Evolutionary conservation across 306 rosid genomes (phyloP), one percentile per base, ranked within the genome.

Genomic region (Nissolia schottii): DNA sequence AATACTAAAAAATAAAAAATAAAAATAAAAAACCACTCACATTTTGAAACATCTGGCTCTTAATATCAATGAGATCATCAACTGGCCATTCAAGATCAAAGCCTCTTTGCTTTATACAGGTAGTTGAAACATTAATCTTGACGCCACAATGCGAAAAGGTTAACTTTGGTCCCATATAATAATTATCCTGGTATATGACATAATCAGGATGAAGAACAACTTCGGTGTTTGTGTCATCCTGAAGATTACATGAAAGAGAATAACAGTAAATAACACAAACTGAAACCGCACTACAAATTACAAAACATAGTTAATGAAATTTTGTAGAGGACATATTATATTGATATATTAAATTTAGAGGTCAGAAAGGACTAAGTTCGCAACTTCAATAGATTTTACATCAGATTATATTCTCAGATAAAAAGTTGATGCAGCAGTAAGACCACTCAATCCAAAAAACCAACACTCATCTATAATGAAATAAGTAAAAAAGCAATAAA

Each of bases 161-260:
- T 54, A 93, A 66, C 81, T 18, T 70, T 37, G 92, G 77, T 32
- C 82, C 88, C 34, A 74, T 68, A 73, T 82, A 89, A 82, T 88
- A 85, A 72, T 76, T 83, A 81, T 87, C 94, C 77, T 82, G 86
- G 79, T 84, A 93, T 70, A 79, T 50, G 79, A 90, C 68, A 82
- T 85, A 93, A 80, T 93, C 98, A 5, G 98, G 97, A 84, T 62
- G 77, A 51, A 93, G 96, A 68, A 93, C 85, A 69, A 93, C 89
- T 58, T 83, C 89, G 4, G 23, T 61, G 58, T 84, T 73, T 65
- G 35, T n/a, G 38, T 78, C 84, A 72, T 85, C 97, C 98, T 93
- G 91, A 74, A 78, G 49, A 83, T 78, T 81, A 23, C 70, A 73
- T 34, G 71, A 83, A 73, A 34, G 34, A 55, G 35, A 67, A 74